Base-by-base conservation (phyloP, 179 eudicot species). In the Silene noctiflora region DNA sequence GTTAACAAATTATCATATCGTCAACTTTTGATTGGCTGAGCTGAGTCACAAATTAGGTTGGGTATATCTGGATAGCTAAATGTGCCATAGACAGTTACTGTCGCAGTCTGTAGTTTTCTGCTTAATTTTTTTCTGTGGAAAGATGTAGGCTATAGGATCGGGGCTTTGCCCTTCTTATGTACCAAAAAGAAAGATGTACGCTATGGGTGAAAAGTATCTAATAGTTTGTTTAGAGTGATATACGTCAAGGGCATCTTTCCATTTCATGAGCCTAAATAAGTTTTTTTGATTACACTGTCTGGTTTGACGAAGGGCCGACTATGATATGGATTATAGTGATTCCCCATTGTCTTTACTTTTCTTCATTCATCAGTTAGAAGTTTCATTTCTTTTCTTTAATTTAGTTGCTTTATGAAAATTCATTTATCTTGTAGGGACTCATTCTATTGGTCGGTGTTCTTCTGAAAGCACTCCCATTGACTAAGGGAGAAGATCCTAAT, bases 391-490 rank as follows among this genome's bases (percentile, higher is more conserved):
- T 33, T 16, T 12, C 24, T 58, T 71, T 14, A 25, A 14, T 25
- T 48, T 42, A 42, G 13, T 42, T 35, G 42, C 42, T 6, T 35
- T 35, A 35, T 0, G 19, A 24, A 21, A 48, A 53, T 25, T 29
- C 53, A 59, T 29, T 55, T 72, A 25, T 68, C 21, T 27, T 82
- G 77, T 85, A 91, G 96, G 91, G 75, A 25, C 75, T 90, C 73
- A 16, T 87, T 58, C 83, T 82, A 56, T 72, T 86, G 56, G 51
- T 77, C 44, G 88, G 83, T 27, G 75, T 72, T 78, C 67, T 83
- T 67, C 75, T 77, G 71, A 70, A 79, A 59, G 74, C 83, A 55
- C 69, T 84, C 25, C 79, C 92, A 22, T 71, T 78, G 35, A 33
- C 66, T 4, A 83, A 79, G 61, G 86, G 85, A 72, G 84, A 84